Evolutionary conservation across 2,329 filamentous ascomycete genomes (phyloP).

Genomic region (Arachnomyces sp.): DNA sequence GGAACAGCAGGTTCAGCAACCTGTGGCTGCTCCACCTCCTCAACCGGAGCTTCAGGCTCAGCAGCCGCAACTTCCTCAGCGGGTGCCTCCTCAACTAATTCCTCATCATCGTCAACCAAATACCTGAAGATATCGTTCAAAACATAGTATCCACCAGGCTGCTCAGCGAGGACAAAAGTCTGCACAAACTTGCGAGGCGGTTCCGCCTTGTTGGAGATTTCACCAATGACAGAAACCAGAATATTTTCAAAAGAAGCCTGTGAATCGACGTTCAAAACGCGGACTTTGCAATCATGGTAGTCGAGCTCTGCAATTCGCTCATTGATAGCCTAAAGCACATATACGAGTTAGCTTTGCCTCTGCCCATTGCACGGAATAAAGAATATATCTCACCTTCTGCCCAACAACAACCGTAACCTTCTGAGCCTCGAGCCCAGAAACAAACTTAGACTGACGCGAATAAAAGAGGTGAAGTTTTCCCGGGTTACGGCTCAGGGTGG

Average conservation of each 20-base stretch:
- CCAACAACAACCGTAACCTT: slow-evolving; percentile 79
- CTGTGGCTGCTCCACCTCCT: slow-evolving; percentile 28
- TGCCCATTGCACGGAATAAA: not conserved
- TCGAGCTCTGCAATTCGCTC: slow-evolving; percentile 88
- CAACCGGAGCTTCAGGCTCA: slow-evolving; percentile 28
- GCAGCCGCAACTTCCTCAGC: slow-evolving; percentile 21
- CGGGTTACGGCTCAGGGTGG: slow-evolving; percentile 84
- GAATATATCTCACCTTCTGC: slow-evolving; percentile 58
- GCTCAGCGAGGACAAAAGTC: slow-evolving; percentile 92
- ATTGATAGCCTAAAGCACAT: slow-evolving; percentile 63
- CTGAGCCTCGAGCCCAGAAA: slow-evolving; percentile 85
- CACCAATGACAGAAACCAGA: slow-evolving; percentile 94
- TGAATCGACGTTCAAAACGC: slow-evolving; percentile 94
- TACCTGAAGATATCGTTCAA: slow-evolving; percentile 97
- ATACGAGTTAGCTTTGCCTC: slow-evolving; percentile 9
- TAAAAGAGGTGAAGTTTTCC: slow-evolving; percentile 96
- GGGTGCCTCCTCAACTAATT: slow-evolving; percentile 38
- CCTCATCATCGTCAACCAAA: slow-evolving; percentile 68
- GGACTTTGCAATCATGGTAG: slow-evolving; percentile 96
- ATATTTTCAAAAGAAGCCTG: slow-evolving; percentile 90
- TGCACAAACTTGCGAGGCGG: slow-evolving; percentile 95
- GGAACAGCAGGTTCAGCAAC: slow-evolving; percentile 5
- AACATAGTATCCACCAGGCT: slow-evolving; percentile 95
- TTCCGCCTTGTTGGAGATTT: slow-evolving; percentile 87
- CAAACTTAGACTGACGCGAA: slow-evolving; percentile 89